Conservation (phyloP, 2,329 filamentous ascomycete genomes). For the Cercospora zeina region DNA sequence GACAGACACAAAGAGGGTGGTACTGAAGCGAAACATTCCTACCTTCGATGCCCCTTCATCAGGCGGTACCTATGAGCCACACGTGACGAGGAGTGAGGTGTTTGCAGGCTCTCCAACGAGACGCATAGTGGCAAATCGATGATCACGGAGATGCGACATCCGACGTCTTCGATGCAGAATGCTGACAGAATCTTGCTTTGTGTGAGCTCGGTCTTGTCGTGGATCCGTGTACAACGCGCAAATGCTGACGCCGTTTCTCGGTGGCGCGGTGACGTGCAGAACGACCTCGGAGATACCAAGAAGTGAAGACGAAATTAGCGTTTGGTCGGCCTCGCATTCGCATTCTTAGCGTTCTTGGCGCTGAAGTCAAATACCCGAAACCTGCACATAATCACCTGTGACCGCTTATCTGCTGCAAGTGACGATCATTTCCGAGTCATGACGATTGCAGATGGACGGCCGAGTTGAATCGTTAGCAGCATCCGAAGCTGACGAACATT, state of each 20-base stretch:
- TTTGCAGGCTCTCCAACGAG: neutral
- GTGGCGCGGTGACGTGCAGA: neutral
- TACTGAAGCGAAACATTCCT: neutral
- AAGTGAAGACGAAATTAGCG: neutral
- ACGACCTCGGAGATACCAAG: neutral
- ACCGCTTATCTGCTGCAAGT: neutral
- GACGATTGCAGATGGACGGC: neutral
- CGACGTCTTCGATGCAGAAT: neutral
- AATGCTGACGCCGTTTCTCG: neutral
- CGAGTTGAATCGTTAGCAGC: neutral
- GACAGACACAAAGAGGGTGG: neutral
- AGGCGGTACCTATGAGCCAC: neutral
- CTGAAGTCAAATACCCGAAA: neutral
- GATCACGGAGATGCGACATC: neutral
- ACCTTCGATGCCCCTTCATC: neutral
- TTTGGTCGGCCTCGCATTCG: neutral
- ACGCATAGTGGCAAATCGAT: neutral
- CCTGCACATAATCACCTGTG: neutral
- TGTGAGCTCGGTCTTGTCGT: neutral
- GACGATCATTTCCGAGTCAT: neutral
- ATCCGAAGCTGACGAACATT: neutral
- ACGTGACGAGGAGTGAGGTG: neutral
- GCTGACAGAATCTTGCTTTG: neutral
- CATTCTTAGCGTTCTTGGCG: neutral
- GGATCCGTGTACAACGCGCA: neutral